Evolutionary conservation across 176 grass and related monocot species (phyloP).

Genomic region (Paspalum vaginatum): DNA sequence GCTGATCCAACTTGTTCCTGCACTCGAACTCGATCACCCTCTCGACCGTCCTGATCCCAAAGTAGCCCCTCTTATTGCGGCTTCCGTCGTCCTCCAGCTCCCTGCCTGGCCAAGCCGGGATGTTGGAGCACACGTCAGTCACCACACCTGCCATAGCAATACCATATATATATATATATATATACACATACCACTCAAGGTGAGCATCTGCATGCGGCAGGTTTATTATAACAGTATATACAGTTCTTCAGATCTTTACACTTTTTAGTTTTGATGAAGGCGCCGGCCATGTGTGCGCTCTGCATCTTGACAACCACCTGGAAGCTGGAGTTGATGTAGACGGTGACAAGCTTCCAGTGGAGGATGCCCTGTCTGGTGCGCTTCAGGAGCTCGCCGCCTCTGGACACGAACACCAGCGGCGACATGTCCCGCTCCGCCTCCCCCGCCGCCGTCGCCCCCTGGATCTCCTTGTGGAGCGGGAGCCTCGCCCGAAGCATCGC

Average conservation of each 20-base stretch:
- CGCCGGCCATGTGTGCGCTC: conserved; percentile 88
- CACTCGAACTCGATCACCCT: conserved; percentile 89
- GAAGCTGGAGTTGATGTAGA: conserved; percentile 67
- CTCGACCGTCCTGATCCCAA: conserved; percentile 74
- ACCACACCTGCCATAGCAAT: conserved; percentile 57
- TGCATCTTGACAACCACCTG: conserved; percentile 89
- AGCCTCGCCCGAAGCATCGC: conserved; percentile 85
- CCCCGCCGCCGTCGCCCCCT: conserved; percentile 46
- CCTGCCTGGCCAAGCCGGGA: conserved; percentile 82
- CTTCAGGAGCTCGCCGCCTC: conserved; percentile 88
- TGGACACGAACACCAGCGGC: conserved; percentile 74
- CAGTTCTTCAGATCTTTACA: conserved; percentile 51
- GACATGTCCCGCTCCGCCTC: conserved; percentile 60
- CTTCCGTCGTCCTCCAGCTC: conserved; percentile 55
- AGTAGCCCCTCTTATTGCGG: conserved; percentile 60
- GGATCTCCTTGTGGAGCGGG: conserved; percentile 81
- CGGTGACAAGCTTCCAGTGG: conserved; percentile 89
- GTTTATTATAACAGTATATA: neutral
- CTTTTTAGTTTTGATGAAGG: conserved; percentile 92
- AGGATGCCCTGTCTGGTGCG: conserved; percentile 90
- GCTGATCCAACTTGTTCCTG: conserved; percentile 66
- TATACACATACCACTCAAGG: no score
- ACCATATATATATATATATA: no score
- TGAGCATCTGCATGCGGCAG: no score
- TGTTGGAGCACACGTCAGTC: conserved; percentile 62